Evolutionary conservation across 2,329 filamentous ascomycete species (phyloP), one percentile per base, ranked within the genome.

Genomic region (Colletotrichum ledebouriae): DNA sequence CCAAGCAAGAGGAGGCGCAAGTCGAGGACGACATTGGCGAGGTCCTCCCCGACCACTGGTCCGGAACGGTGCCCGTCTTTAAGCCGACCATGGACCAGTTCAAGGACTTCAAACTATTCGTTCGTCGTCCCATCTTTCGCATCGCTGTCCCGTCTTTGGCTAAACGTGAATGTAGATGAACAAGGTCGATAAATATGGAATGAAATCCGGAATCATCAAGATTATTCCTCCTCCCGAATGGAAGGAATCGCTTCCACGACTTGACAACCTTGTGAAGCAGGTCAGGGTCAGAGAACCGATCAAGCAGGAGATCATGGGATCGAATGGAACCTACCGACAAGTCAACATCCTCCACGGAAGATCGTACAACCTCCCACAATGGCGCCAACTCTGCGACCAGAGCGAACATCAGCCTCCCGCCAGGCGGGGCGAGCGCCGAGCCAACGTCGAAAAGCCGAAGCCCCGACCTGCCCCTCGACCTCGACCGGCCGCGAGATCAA

Each of bases 191-290:
- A 89, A 90, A 72, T 97, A 97, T 78, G 96, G 96, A 75, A 99
- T 99, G 96, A 93, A 94, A 80, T 96, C 94, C 22, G 96, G 96
- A 41, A 98, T 99, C 74, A 90, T 98, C 76, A 98, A 99, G 82
- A 92, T 99, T 67, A 91, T 98, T 60, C 94, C 96, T 33, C 96
- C 96, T 0, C 83, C 91, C 75, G 94, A 98, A 87, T 99, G 96
- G 96, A 96, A 88, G 79, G 89, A 94, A 71, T 85, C 89, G 29
- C 89, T 96, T 42, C 92, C 93, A 15, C 84, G 87, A 42, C 88
- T 98, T 70, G 90, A 96, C 76, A 92, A 98, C 74, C 86, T 94
- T 58, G 88, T 99, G 72, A 98, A 98, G 81, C 90, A 92, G 70
- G 93, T 99, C 78, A 91, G 90, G 76, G 94, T 99, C 75, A 95